Conservation (phyloP, 2,329 filamentous ascomycete genomes). For the Huntiella omanensis region DNA sequence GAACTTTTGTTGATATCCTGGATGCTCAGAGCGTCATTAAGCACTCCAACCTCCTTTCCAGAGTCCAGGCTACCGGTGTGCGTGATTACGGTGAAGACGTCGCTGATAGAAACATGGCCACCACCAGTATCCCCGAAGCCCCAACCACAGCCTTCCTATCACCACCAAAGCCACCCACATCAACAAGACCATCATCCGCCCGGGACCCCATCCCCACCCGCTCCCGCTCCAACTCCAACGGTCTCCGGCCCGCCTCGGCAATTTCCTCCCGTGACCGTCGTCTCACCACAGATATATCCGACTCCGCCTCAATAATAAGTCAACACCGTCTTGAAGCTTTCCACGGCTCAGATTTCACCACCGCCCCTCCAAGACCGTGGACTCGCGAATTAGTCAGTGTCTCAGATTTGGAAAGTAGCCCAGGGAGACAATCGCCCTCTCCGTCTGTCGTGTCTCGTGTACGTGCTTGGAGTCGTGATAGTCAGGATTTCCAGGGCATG, state of each 20-base stretch:
- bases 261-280: conserved; percentile 3
- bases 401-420: conserved; percentile 4
- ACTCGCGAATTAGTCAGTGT: conserved; percentile 7
- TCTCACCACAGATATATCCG: conserved; percentile 2
- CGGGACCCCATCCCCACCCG: background rate
- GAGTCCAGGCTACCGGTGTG: conserved; percentile 30
- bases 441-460: conserved; percentile 2
- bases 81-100: conserved; percentile 46
- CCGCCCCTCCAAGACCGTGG: conserved; percentile 2
- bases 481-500: background rate
- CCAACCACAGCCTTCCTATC: too few relatives aligned
- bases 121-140: conserved; percentile 15
- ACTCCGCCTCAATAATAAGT: conserved; percentile 9
- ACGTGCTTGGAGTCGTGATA: conserved; percentile 8
- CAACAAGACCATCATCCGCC: conserved; percentile 3
- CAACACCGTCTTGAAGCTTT: conserved; percentile 10
- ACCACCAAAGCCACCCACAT: too few relatives aligned
- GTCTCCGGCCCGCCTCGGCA: conserved; percentile 5
- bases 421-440: conserved; percentile 2
- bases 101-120: conserved; percentile 37
- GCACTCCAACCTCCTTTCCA: conserved; percentile 28
- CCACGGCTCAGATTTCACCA: background rate
- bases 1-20: conserved; percentile 29
- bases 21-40: conserved; percentile 36
- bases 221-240: background rate